Conservation (phyloP, 257 asterid species). For the Haberlea rhodopensis region DNA sequence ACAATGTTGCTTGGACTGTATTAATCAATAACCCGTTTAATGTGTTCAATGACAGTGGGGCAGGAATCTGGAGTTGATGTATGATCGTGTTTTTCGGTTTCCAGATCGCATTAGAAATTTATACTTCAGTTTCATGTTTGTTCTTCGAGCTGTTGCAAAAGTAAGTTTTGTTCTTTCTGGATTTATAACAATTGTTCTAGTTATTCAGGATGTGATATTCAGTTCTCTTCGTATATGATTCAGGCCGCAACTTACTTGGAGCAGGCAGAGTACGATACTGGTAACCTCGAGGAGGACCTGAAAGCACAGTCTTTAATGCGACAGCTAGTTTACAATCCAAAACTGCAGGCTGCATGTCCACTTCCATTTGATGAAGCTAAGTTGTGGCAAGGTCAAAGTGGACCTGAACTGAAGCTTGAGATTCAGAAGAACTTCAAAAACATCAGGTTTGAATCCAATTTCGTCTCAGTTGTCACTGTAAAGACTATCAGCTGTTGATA, state of each 20-base stretch:
- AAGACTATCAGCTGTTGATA: not conserved
- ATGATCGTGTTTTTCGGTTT: constrained; percentile 80
- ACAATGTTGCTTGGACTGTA: constrained; percentile 9
- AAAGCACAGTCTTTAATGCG: constrained; percentile 76
- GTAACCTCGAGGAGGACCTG: constrained; percentile 70
- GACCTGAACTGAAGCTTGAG: constrained; percentile 81
- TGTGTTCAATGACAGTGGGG: constrained; percentile 80
- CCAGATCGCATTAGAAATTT: constrained; percentile 88
- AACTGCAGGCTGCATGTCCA: constrained; percentile 82
- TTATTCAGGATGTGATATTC: constrained; percentile 12
- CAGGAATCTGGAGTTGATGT: constrained; percentile 63
- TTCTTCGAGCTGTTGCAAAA: constrained; percentile 90
- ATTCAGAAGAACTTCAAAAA: constrained; percentile 86
- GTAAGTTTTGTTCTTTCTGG: constrained; percentile 40
- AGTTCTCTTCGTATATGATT: constrained; percentile 21
- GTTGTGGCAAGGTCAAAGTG: constrained; percentile 95
- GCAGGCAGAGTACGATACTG: constrained; percentile 86
- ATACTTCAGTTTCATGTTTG: constrained; percentile 91
- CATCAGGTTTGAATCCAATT: constrained; percentile 56
- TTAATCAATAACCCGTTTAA: constrained; percentile 22
- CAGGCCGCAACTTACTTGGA: constrained; percentile 88
- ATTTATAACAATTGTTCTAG: not conserved
- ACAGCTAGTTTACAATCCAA: constrained; percentile 73
- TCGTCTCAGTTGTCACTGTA: constrained; percentile 14
- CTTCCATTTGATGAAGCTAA: constrained; percentile 94